A percentile compares a stretch with the other conserved stretches of the same genome.
Evolutionary conservation across 257 asterid genomes (phyloP).

Genomic region (Penstemon newberryi): DNA sequence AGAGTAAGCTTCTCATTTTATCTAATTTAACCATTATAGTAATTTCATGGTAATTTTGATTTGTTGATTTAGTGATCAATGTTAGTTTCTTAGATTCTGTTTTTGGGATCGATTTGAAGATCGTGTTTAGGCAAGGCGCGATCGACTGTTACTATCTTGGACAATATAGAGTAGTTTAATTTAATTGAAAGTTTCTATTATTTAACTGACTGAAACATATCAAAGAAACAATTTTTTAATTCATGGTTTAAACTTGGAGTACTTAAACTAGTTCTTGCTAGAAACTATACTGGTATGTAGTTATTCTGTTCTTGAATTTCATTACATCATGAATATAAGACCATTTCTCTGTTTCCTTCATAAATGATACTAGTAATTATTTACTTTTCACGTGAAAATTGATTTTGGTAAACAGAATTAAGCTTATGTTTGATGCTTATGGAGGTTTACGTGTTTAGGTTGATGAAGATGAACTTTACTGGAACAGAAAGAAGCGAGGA

Average conservation of each 20-base stretch:
- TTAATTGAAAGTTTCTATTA: too few species aligned
- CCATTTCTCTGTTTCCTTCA: not conserved
- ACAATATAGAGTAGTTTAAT: too few species aligned
- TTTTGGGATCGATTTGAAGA: too few species aligned
- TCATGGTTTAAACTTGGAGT: too few species aligned
- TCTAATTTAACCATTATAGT: not conserved
- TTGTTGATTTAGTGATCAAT: not conserved
- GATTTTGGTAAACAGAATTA: conserved; percentile 4
- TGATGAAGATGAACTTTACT: conserved; percentile 71
- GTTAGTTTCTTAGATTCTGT: too few species aligned
- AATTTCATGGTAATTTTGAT: not conserved
- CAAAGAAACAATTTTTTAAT: too few species aligned
- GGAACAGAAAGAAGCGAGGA: conserved; percentile 56
- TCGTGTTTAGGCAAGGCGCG: too few species aligned
- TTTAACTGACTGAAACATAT: too few species aligned
- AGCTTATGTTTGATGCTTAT: conserved; percentile 31
- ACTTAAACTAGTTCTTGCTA: not conserved
- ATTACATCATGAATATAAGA: not conserved
- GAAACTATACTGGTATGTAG: not conserved
- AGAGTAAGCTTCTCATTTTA: conserved; percentile 49
- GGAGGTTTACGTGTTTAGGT: conserved; percentile 51
- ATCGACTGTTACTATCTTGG: too few species aligned
- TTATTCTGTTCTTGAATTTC: conserved; percentile 5
- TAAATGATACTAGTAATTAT: not conserved
- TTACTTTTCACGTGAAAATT: not conserved